Evolutionary conservation across 805 yeast species (phyloP).

Genomic region (Candida patagonica): DNA sequence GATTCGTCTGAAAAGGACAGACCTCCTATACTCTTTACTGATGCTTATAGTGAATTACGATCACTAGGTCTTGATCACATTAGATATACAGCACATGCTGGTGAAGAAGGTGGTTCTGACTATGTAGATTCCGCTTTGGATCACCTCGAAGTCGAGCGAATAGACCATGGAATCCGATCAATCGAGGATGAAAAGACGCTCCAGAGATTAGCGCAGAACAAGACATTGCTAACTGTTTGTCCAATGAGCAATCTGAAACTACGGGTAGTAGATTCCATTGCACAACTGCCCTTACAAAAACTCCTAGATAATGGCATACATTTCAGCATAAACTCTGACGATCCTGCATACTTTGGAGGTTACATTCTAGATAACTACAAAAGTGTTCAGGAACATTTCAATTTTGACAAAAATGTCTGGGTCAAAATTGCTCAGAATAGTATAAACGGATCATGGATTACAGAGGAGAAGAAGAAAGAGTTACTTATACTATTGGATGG

Average conservation of each 20-base stretch:
- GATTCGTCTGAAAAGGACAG: conserved; percentile 73
- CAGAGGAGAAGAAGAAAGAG: conserved; percentile 39
- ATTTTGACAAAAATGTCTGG: conserved; percentile 56
- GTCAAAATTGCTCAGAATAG: conserved; percentile 51
- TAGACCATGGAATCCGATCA: conserved; percentile 75
- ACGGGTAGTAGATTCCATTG: conserved; percentile 60
- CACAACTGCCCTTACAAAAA: conserved; percentile 54
- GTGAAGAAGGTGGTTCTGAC: conserved; percentile 80
- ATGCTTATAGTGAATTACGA: conserved; percentile 47
- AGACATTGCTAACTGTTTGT: conserved; percentile 60
- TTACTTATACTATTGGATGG: conserved; percentile 26
- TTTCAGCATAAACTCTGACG: conserved; percentile 69
- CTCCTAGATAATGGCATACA: conserved; percentile 57
- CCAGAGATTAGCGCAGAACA: conserved; percentile 44
- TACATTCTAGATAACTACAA: conserved; percentile 68
- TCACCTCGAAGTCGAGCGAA: conserved; percentile 51
- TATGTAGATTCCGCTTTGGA: conserved; percentile 53
- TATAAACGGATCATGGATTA: conserved; percentile 67
- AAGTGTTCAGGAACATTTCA: conserved; percentile 56
- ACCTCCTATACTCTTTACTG: conserved; percentile 62
- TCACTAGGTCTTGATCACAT: conserved; percentile 39
- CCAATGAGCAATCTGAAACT: conserved; percentile 71
- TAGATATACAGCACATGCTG: conserved; percentile 76
- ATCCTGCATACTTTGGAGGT: conserved; percentile 82
- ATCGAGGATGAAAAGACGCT: conserved; percentile 45